A percentile compares a stretch with the other conserved stretches of the same genome.
Conservation (phyloP, 1,284 basidiomycete species). For the Irpex sp. region DNA sequence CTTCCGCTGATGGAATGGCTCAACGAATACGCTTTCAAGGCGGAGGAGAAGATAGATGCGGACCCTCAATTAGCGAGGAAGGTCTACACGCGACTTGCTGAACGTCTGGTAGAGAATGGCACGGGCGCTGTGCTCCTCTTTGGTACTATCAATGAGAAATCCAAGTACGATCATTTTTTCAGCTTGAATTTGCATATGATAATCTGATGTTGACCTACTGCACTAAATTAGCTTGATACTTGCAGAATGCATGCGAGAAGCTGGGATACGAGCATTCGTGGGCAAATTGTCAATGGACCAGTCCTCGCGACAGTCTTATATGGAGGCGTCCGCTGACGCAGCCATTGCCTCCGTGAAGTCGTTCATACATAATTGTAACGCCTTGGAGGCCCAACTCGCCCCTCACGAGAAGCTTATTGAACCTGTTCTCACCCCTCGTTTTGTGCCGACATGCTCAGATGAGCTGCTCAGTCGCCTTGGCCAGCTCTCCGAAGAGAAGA, state of each 20-base stretch:
- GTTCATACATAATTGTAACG: constrained; percentile 54
- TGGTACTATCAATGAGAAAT: constrained; percentile 75
- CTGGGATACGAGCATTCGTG: constrained; percentile 75
- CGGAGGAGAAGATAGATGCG: constrained; percentile 71
- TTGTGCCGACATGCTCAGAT: constrained; percentile 77
- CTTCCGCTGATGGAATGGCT: constrained; percentile 84
- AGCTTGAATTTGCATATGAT: neutral
- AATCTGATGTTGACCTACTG: neutral
- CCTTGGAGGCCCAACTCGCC: constrained; percentile 37
- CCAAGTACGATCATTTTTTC: constrained; percentile 55
- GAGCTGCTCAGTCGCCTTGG: constrained; percentile 60
- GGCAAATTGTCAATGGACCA: constrained; percentile 87
- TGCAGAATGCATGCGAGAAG: constrained; percentile 63
- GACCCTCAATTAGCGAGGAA: constrained; percentile 54
- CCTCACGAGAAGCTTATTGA: constrained; percentile 53
- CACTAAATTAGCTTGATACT: constrained; percentile 57
- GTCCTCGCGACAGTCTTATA: constrained; percentile 67
- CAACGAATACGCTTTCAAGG: constrained; percentile 71
- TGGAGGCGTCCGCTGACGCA: constrained; percentile 50
- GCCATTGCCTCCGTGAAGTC: constrained; percentile 48
- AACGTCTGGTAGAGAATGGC: constrained; percentile 63
- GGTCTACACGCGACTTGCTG: constrained; percentile 66
- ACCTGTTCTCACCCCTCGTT: constrained; percentile 81
- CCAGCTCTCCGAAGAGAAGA: constrained; percentile 41
- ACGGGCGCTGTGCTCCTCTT: constrained; percentile 76